Conservation (phyloP, 2,329 filamentous ascomycete genomes). For the Colletotrichum sansevieriae region DNA sequence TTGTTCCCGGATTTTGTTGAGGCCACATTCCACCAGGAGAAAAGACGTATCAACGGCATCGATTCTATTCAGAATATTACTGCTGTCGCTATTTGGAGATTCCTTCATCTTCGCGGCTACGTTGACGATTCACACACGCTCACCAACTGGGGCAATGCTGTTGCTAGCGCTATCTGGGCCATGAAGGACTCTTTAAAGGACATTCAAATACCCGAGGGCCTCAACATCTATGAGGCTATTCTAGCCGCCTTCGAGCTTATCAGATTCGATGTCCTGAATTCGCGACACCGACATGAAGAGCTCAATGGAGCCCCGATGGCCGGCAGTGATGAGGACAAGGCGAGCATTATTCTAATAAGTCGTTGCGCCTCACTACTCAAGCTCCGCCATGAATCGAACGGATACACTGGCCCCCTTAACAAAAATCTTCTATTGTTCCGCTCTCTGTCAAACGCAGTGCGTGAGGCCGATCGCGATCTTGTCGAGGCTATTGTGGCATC, state of each 20-base stretch:
- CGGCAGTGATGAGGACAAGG: constrained; percentile 78
- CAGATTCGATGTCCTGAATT: constrained; percentile 81
- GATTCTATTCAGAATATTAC: constrained; percentile 75
- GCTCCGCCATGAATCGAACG: constrained; percentile 84
- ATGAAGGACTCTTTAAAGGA: constrained; percentile 67
- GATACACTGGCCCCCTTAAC: constrained; percentile 94
- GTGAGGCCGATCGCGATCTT: constrained; percentile 83
- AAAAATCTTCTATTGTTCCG: constrained; percentile 90
- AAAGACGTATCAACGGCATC: constrained; percentile 70
- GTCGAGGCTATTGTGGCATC: constrained; percentile 85
- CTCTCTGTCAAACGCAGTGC: constrained; percentile 83
- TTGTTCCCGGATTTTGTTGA: constrained; percentile 77
- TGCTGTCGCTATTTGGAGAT: constrained; percentile 85
- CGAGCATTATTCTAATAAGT: constrained; percentile 84
- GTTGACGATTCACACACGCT: constrained; percentile 83
- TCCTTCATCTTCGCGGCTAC: constrained; percentile 90
- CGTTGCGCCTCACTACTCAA: constrained; percentile 87
- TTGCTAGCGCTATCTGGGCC: constrained; percentile 76
- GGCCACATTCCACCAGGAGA: constrained; percentile 74
- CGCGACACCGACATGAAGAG: constrained; percentile 70
- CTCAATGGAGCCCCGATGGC: constrained; percentile 68
- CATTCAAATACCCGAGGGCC: constrained; percentile 54
- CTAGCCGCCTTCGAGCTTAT: constrained; percentile 90
- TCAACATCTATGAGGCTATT: constrained; percentile 78
- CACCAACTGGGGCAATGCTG: constrained; percentile 85